Evolutionary conservation across 108 stramenopile genomes (phyloP).

Genomic region (Stephanodiscus triporus): DNA sequence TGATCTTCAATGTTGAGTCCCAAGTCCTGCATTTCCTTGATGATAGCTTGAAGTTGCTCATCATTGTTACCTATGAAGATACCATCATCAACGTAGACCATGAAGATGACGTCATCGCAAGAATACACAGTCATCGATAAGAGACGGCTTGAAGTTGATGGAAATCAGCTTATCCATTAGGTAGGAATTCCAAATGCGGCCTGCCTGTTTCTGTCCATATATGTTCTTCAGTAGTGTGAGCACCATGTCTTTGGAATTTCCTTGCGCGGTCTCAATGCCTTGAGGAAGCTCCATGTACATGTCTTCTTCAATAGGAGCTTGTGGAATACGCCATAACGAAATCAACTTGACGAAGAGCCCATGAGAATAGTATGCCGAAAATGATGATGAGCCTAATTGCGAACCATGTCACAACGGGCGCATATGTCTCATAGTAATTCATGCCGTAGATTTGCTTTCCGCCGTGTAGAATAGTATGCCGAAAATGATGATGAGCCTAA

Average conservation of each 20-base stretch:
- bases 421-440: too few species aligned
- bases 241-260: slow-evolving; percentile 33
- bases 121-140: slow-evolving; percentile 56
- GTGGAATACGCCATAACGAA: slow-evolving; percentile 48
- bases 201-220: slow-evolving; percentile 51
- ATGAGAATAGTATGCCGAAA: neutral
- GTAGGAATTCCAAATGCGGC: slow-evolving; percentile 41
- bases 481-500: too few species aligned
- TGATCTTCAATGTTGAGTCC: slow-evolving; percentile 40
- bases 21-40: slow-evolving; percentile 38
- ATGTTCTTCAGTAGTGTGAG: slow-evolving; percentile 35
- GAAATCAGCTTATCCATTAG: slow-evolving; percentile 31
- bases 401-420: too few species aligned
- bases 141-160: slow-evolving; percentile 43
- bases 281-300: slow-evolving; percentile 58
- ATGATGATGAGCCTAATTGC: slow-evolving; percentile 7
- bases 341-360: slow-evolving; percentile 4
- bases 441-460: too few species aligned
- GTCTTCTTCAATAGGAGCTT: slow-evolving; percentile 42
- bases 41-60: slow-evolving; percentile 29
- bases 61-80: too few species aligned
- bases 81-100: too few species aligned
- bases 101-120: slow-evolving; percentile 37
- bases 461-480: too few species aligned
- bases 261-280: slow-evolving; percentile 34